Conservation (phyloP, 2,329 filamentous ascomycete species). For the Xylariomycetidae sp. region DNA sequence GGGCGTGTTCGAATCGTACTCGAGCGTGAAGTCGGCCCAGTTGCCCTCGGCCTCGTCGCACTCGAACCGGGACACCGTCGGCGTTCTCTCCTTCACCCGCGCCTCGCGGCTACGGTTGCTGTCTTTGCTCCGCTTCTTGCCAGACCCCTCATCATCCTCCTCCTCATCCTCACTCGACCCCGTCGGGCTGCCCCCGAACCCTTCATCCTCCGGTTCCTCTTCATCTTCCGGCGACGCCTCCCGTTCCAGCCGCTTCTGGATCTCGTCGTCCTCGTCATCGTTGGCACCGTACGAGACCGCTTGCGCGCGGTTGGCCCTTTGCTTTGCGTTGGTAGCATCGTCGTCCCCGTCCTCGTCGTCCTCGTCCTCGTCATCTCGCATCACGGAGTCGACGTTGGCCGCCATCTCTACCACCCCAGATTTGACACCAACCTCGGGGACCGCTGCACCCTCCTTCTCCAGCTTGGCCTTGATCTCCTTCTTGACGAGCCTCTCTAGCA, state of each 20-base stretch:
- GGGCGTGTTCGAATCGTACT: slow-evolving; percentile 71
- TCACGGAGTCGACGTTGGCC: slow-evolving; percentile 27
- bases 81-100: slow-evolving; percentile 57
- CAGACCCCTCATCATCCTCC: slow-evolving; percentile 29
- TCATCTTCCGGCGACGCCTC: slow-evolving; percentile 53
- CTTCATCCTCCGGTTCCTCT: slow-evolving; percentile 52
- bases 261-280: slow-evolving; percentile 81
- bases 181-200: slow-evolving; percentile 43
- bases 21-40: slow-evolving; percentile 76
- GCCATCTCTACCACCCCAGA: slow-evolving; percentile 48
- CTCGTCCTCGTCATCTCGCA: slow-evolving; percentile 46
- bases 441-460: slow-evolving; percentile 58
- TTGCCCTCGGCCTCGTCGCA: slow-evolving; percentile 70
- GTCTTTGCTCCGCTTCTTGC: slow-evolving; percentile 16
- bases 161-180: slow-evolving; percentile 35
- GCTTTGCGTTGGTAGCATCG: slow-evolving; percentile 70
- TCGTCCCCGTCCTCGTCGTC: slow-evolving; percentile 71
- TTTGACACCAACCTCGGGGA: slow-evolving; percentile 64
- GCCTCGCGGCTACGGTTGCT: slow-evolving; percentile 48
- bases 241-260: slow-evolving; percentile 57
- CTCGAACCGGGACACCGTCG: slow-evolving; percentile 67
- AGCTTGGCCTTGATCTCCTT: slow-evolving; percentile 80
- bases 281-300: slow-evolving; percentile 86
- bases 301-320: slow-evolving; percentile 69
- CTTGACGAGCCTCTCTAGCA: slow-evolving; percentile 63